These are phyloP conservation scores for Jacaranda copaia DNA, from an alignment of 257 asterid species.

Conservation along the genomic window DNA sequence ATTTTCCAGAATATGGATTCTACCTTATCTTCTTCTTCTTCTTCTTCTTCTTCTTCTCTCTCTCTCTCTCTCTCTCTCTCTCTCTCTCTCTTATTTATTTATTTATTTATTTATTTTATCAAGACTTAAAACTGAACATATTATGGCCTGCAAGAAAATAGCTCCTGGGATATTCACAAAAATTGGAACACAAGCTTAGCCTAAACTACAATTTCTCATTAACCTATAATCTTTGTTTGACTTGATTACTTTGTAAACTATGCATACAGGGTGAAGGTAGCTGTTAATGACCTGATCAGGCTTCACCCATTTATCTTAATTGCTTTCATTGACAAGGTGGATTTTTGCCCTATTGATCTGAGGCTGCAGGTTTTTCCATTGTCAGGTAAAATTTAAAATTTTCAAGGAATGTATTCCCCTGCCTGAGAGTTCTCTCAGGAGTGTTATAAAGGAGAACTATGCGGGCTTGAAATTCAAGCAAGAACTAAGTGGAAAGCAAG, in stretches of 20 bases:
- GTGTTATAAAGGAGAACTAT: slow-evolving; percentile 65
- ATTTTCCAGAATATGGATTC: slow-evolving; percentile 4
- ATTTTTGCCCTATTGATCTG: slow-evolving; percentile 23
- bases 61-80: no score
- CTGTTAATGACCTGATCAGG: not conserved
- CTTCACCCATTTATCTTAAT: slow-evolving; percentile 10
- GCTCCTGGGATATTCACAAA: slow-evolving; percentile 1
- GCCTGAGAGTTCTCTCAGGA: slow-evolving; percentile 62
- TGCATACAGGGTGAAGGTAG: slow-evolving; percentile 13
- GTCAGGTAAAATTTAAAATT: slow-evolving; percentile 71
- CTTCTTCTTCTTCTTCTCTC: no score
- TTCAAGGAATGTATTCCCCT: slow-evolving; percentile 78
- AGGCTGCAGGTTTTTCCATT: slow-evolving; percentile 35
- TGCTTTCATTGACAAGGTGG: slow-evolving; percentile 1
- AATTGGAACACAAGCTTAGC: slow-evolving; percentile 9
- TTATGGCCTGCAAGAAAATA: not conserved
- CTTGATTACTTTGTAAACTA: slow-evolving; percentile 5
- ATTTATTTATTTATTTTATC: not conserved
- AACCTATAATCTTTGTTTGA: slow-evolving; percentile 22
- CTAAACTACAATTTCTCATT: not conserved
- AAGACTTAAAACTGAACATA: slow-evolving; percentile 2
- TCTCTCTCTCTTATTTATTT: no score
- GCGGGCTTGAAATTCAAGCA: slow-evolving; percentile 68
- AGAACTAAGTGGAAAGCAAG: slow-evolving; percentile 70
- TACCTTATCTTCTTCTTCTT: not conserved